A percentile compares a stretch with the other conserved stretches of the same genome.
phyloP scores from a whole-genome alignment of 306 rosid genomes.

The Begonia fuchsioides region DNA sequence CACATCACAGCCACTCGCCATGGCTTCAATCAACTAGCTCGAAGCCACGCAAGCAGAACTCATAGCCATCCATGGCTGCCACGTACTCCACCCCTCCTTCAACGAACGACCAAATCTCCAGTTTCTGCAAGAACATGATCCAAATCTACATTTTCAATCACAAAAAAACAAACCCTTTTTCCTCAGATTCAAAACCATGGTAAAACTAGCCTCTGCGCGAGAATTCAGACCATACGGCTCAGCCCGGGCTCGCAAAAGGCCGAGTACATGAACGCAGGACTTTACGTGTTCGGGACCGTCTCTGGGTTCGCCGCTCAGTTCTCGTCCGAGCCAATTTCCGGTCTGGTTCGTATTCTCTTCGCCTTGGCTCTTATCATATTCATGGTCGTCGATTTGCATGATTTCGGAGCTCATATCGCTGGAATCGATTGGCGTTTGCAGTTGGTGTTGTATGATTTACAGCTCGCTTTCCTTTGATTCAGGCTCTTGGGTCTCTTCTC shows the following conservation, averaged over 20 bases:
- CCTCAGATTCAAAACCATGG: conserved; percentile 25
- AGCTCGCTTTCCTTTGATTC: conserved; percentile 48
- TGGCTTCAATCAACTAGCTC: too few relatives aligned
- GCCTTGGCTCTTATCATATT: conserved; percentile 24
- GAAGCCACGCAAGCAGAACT: too few relatives aligned
- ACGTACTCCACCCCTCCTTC: too few relatives aligned
- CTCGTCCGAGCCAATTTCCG: conserved; percentile 38
- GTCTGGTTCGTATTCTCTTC: conserved; percentile 34
- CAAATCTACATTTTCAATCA: too few relatives aligned
- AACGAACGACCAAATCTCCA: too few relatives aligned
- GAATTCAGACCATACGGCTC: conserved; percentile 62
- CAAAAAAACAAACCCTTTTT: too few relatives aligned
- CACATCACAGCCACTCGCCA: too few relatives aligned
- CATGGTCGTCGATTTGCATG: conserved; percentile 62
- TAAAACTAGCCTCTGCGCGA: conserved; percentile 75
- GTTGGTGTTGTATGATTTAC: conserved; percentile 42
- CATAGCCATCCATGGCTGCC: too few relatives aligned
- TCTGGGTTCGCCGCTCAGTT: conserved; percentile 51
- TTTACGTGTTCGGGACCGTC: conserved; percentile 38
- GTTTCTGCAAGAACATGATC: too few relatives aligned
- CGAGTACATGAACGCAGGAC: conserved; percentile 71
- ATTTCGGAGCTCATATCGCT: conserved; percentile 57
- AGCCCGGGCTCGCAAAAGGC: conserved; percentile 33
- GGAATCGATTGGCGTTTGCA: conserved; percentile 40
- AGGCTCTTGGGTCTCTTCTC: conserved; percentile 49